These are phyloP conservation scores for Myxozyma neglecta DNA, from an alignment of 805 yeast species.

Conservation along the genomic window DNA sequence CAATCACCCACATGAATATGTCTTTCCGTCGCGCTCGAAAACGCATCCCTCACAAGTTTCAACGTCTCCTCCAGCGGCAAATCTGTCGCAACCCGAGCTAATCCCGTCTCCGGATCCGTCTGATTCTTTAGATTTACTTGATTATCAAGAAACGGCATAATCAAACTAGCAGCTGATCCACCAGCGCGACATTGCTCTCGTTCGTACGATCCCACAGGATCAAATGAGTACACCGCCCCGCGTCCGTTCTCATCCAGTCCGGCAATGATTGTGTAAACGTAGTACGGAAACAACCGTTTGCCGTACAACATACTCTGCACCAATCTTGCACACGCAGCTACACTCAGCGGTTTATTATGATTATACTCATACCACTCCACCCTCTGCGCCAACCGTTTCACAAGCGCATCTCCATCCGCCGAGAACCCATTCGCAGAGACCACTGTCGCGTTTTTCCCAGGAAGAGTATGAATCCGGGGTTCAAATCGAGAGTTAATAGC, in stretches of 20 bases:
- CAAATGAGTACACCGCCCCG: slow-evolving; percentile 94
- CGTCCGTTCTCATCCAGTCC: slow-evolving; percentile 90
- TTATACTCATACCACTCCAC: slow-evolving; percentile 87
- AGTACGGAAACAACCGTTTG: slow-evolving; percentile 94
- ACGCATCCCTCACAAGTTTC: slow-evolving; percentile 87
- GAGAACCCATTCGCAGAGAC: slow-evolving; percentile 95
- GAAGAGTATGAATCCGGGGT: slow-evolving; percentile 84
- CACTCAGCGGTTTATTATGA: slow-evolving; percentile 62
- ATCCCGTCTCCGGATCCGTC: slow-evolving; percentile 75
- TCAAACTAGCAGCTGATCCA: slow-evolving; percentile 93
- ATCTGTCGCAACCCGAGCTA: slow-evolving; percentile 56
- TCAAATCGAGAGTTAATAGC: slow-evolving; percentile 89
- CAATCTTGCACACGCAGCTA: slow-evolving; percentile 81
- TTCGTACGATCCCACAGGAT: slow-evolving; percentile 97
- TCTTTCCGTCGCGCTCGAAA: slow-evolving; percentile 95
- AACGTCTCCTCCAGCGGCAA: slow-evolving; percentile 81
- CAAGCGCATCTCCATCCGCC: slow-evolving; percentile 88
- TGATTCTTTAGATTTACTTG: slow-evolving; percentile 97
- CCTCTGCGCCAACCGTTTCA: slow-evolving; percentile 66
- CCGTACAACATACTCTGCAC: slow-evolving; percentile 88
- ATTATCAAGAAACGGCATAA: slow-evolving; percentile 96
- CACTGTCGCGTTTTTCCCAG: slow-evolving; percentile 66
- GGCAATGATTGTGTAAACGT: slow-evolving; percentile 90
- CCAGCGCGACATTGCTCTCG: slow-evolving; percentile 97
- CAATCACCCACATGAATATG: slow-evolving; percentile 99